A percentile compares a stretch with the other conserved stretches of the same genome.
These are phyloP conservation scores for Zymoseptoria ardabiliae DNA, from an alignment of 2,329 filamentous ascomycete species.

Conservation along the genomic window DNA sequence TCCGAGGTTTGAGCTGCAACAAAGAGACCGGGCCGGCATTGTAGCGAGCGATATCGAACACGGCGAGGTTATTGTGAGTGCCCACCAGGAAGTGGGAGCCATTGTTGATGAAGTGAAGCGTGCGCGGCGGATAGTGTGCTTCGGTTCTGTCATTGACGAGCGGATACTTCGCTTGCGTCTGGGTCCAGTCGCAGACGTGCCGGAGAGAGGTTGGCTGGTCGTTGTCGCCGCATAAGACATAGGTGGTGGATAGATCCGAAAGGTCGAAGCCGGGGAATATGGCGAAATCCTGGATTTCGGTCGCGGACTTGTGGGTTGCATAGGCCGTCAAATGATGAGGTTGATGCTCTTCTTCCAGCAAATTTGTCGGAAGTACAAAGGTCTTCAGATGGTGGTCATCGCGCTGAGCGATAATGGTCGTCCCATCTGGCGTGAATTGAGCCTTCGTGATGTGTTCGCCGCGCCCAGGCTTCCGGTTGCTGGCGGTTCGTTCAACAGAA, in stretches of 20 bases:
- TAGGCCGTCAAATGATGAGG: constrained; percentile 39
- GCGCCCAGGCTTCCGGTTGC: neutral
- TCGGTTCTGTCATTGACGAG: constrained; percentile 50
- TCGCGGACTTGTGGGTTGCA: constrained; percentile 40
- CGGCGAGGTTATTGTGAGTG: constrained; percentile 45
- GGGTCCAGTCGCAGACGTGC: constrained; percentile 45
- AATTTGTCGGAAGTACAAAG: constrained; percentile 47
- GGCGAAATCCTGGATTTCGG: constrained; percentile 44
- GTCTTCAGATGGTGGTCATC: constrained; percentile 46
- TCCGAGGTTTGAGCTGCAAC: constrained; percentile 33
- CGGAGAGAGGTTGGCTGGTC: constrained; percentile 51
- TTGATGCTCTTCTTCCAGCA: constrained; percentile 35
- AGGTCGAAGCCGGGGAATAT: constrained; percentile 50
- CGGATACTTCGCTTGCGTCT: constrained; percentile 46
- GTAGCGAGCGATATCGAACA: constrained; percentile 48
- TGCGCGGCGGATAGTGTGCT: constrained; percentile 48
- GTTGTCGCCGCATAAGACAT: constrained; percentile 46
- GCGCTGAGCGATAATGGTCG: constrained; percentile 48
- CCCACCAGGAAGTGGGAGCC: constrained; percentile 52
- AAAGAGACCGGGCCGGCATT: constrained; percentile 41
- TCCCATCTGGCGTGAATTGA: constrained; percentile 49
- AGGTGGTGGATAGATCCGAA: constrained; percentile 41
- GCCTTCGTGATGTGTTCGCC: constrained; percentile 17
- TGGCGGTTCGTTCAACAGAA: too few relatives aligned
- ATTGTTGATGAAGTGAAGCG: constrained; percentile 45